These are phyloP conservation scores for Urochloa ruziziensis DNA, from an alignment of 176 grass and related monocot species.

Conservation along the genomic window DNA sequence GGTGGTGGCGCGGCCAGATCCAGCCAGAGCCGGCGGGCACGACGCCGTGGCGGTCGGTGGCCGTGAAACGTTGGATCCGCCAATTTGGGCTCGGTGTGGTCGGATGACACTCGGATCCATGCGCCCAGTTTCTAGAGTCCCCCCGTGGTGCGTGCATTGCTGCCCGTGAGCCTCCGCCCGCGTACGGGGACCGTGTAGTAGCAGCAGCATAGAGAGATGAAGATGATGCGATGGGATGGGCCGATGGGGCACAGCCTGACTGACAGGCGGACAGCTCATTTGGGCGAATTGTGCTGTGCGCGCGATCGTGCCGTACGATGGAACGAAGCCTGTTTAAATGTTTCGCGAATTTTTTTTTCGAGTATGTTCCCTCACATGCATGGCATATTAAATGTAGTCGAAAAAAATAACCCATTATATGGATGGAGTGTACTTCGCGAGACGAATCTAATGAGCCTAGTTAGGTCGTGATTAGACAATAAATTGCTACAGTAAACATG, in stretches of 20 bases:
- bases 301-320: neutral
- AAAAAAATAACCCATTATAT: too few species aligned
- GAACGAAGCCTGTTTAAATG: too few species aligned
- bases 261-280: constrained; percentile 15
- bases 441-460: too few species aligned
- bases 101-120: too few species aligned
- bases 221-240: neutral
- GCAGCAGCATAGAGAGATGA: too few species aligned
- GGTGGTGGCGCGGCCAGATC: constrained; percentile 6
- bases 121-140: too few species aligned
- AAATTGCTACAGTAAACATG: too few species aligned
- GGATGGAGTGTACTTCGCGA: too few species aligned
- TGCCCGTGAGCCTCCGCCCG: neutral
- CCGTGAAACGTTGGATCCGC: neutral
- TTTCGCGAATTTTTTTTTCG: too few species aligned
- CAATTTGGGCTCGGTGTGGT: neutral
- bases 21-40: neutral
- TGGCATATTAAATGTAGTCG: too few species aligned
- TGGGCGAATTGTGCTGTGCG: neutral
- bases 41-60: neutral
- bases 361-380: too few species aligned
- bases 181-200: neutral
- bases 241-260: neutral
- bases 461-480: too few species aligned
- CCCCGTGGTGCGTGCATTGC: neutral